phyloP scores from a whole-genome alignment of 352 stramenopile species.

The Globisporangium irregulare region DNA sequence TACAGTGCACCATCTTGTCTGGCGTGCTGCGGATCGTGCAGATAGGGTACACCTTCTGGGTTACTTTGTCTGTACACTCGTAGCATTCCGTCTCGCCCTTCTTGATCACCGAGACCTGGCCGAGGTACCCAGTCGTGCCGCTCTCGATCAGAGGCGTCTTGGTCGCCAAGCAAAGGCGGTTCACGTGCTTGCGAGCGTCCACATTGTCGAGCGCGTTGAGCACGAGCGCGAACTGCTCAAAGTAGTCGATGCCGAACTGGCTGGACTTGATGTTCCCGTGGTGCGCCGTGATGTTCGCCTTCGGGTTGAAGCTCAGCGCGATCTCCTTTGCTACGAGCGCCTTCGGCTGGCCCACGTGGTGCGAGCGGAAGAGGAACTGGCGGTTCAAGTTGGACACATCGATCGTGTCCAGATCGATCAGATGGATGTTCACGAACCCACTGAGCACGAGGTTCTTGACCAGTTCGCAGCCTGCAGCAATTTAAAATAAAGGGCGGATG shows the following conservation, averaged over 20 bases:
- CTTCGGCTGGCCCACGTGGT: conserved; percentile 98
- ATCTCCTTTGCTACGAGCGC: conserved; percentile 85
- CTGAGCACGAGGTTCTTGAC: conserved; percentile 99
- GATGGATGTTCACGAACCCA: conserved; percentile 90
- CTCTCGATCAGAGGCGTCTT: conserved; percentile 93
- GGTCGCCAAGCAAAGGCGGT: conserved; percentile 95
- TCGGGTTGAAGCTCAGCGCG: conserved; percentile 87
- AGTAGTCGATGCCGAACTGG: conserved; percentile 93
- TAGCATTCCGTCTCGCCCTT: conserved; percentile 98
- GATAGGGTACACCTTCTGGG: conserved; percentile 99
- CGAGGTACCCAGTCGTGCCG: conserved; percentile 98
- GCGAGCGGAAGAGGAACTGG: conserved; percentile 98
- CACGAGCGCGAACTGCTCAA: conserved; percentile 96
- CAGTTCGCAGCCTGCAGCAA: conserved; percentile 91
- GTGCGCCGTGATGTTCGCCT: conserved; percentile 88
- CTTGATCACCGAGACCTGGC: conserved; percentile 97
- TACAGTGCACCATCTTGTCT: conserved; percentile 99
- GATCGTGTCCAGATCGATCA: conserved; percentile 99
- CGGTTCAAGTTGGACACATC: conserved; percentile 99
- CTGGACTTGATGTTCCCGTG: conserved; percentile 97
- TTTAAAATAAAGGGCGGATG: not conserved
- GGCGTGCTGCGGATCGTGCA: conserved; percentile 99
- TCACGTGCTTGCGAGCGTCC: conserved; percentile 98
- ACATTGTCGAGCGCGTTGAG: conserved; percentile 99
- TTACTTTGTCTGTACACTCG: conserved; percentile 95